Evolutionary conservation across 495 filamentous ascomycete genomes (phyloP), one percentile per base, ranked within the genome.

Genomic region (Eremomyces bilateralis): DNA sequence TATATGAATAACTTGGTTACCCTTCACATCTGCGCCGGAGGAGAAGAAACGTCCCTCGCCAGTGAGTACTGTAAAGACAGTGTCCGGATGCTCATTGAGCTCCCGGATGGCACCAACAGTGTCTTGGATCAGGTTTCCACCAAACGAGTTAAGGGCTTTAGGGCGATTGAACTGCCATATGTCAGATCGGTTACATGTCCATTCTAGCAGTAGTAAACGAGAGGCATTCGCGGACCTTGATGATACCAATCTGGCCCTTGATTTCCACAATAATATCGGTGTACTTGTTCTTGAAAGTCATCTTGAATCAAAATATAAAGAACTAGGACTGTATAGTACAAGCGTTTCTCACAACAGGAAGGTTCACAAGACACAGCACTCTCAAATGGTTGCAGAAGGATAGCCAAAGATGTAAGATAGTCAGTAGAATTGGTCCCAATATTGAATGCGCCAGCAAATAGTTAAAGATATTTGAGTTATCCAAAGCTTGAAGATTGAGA

Each of bases 31-130:
- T 3, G 50, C 50, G 20, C 50, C 50, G 1, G 50, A 42, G 15
- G 42, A 46, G 43, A 53, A 53, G 36, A 53, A 53, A 4, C 50
- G 37, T 4, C 50, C 50, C 18, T 48, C 47, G 17, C 50, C 50
- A 1, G 50, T 53, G 2, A 53, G 32, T 4, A 53, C 46, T 0
- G 50, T 53, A 30, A 53, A 51, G 2, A 45, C 31, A 4, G 48
- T 53, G 8, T 48, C 48, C 4, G 50, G 50, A 31, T 53, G 42
- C 11, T 51, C 34, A 28, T 51, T 36, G 10, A 53, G 43, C n/a
- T 43, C 34, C 10, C 50, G 37, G 11, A 53, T 20, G 3, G 50
- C 50, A 17, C 20, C 42, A 25, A 53, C 43, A 13, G 45, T 46
- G 17, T 53, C 50, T 1, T 20, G 4, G 31, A 53, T 39, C n/a